Percentiles rank a stretch among this genome's conserved stretches.
Evolutionary conservation across 2,329 filamentous ascomycete genomes (phyloP).

Genomic region (Pseudofabraea citricarpa): DNA sequence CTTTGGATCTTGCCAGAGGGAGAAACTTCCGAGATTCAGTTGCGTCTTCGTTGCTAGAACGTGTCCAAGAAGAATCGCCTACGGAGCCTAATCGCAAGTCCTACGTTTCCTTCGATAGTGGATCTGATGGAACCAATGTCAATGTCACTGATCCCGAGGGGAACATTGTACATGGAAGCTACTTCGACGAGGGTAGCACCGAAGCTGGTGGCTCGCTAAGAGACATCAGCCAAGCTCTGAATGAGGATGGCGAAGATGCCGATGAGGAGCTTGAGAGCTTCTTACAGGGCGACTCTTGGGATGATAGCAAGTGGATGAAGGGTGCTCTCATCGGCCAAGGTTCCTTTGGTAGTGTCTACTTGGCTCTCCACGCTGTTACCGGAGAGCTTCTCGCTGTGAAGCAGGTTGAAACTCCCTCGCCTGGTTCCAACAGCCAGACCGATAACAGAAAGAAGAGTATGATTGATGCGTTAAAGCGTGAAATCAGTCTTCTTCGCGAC

Average conservation of each 20-base stretch:
- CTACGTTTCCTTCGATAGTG: conserved; percentile 79
- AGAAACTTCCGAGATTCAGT: conserved; percentile 73
- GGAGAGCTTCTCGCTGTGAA: conserved; percentile 98
- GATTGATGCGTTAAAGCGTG: conserved; percentile 94
- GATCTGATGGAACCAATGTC: conserved; percentile 64
- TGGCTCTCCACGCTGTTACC: conserved; percentile 91
- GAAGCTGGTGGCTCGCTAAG: conserved; percentile 72
- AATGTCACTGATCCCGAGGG: conserved; percentile 75
- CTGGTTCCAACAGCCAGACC: conserved; percentile 71
- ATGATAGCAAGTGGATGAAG: conserved; percentile 99
- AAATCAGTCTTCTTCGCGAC: conserved; percentile 90
- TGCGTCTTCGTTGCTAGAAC: conserved; percentile 82
- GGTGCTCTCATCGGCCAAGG: conserved; percentile 94
- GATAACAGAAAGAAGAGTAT: conserved; percentile 95
- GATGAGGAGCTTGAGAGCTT: conserved; percentile 89
- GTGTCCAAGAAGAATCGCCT: conserved; percentile 81
- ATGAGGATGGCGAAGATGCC: conserved; percentile 85
- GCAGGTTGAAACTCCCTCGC: conserved; percentile 85
- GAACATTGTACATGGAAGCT: conserved; percentile 67
- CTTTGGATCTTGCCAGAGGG: conserved; percentile 36
- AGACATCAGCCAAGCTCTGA: conserved; percentile 79
- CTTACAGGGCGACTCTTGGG: conserved; percentile 88
- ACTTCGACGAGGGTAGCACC: conserved; percentile 76
- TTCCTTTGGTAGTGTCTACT: conserved; percentile 92
- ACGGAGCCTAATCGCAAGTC: conserved; percentile 88